Evolutionary conservation across 1,284 basidiomycete species (phyloP), one percentile per base, ranked within the genome.

Genomic region (Tremellales sp.): DNA sequence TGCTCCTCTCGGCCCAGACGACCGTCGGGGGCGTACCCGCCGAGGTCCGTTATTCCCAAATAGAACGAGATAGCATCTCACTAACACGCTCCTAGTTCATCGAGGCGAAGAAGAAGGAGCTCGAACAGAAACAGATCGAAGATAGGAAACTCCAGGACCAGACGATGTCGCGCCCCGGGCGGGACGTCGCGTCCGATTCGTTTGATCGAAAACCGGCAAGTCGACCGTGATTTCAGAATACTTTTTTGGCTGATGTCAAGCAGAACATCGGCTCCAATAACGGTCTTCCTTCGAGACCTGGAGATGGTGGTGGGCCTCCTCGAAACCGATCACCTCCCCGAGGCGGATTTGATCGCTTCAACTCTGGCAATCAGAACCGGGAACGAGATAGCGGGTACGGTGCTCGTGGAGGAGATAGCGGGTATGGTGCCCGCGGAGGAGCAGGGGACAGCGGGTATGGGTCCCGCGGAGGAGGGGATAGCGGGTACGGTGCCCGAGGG

Each of bases 61-160:
- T 13, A 39, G 16, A 12, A 42, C 32, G 26, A 18, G n/a, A 25
- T n/a, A n/a, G 19, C 7, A 39, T 38, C n/a, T 16, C 31, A 26
- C 24, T 40, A 19, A 33, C 9, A 24, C 26, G 1, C 3, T 18
- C 37, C 16, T 35, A 72, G 21, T 92, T 97, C 66, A 84, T 98
- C 19, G 91, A 97, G 62, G 85, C 88, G 66, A 97, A 97, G 75
- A 98, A 98, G 74, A 82, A 83, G 62, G 94, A 98, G 72, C 82
- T 97, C 78, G 79, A 87, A 25, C 77, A 81, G 39, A 83, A 85
- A 57, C 82, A 80, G 48, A 65, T 22, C 14, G n/a, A 48, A 13
- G 51, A 53, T n/a, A 27, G 40, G 18, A 43, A 40, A 10, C 10
- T 43, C n/a, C 50, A 48, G 38, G 51, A 50, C 14, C 42, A 21